Evolutionary conservation across 139 green algal genomes (phyloP), one percentile per base, ranked within the genome.

Genomic region (Volvox reticuliferus): DNA sequence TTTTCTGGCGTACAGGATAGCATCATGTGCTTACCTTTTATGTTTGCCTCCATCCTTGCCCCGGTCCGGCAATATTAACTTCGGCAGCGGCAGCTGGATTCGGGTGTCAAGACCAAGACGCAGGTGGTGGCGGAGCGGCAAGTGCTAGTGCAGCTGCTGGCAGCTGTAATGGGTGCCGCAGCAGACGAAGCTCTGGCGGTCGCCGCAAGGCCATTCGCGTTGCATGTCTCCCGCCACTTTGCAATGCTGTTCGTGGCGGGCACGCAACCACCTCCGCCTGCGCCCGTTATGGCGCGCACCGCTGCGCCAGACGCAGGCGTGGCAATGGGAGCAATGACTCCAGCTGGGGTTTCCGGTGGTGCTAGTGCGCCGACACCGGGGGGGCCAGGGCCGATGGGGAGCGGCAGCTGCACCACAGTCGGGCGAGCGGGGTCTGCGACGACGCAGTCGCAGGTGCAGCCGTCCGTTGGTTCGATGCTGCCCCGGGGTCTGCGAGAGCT

Each of bases 201-300:
- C 2, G 79, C 91, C 35, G 95, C 96, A 0, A 86, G 91, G 12
- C 88, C 94, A 0, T 99, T 99, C 91, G 95, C 95, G 3, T 61
- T 91, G 36, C 93, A 94, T 65, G 91, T 99, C 24, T 96, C 93
- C 79, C 95, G 96, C 71, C 98, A 99, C 92, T 98, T 99, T 90
- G 98, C 97, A 14, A 96, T 99, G 93, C 95, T 99, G 71, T 97
- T 99, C 81, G 95, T 95, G 19, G 91, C 94, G 2, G 96, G 95
- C 24, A 93, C 91, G 82, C 88, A 84, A 68, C 69, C 86, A 3
- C 95, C 94, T 28, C 92, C 94, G 17, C 92, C 92, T 19, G 91
- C 95, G 28, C 92, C 95, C 16, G 88, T 93, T 75, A 95, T 94
- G 92, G 62, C 79, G 77, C 91, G 88, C 75, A 87, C 82, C 37